A percentile compares a stretch with the other conserved stretches of the same genome.
These are phyloP conservation scores for Crassisporium funariophilum DNA, from an alignment of 768 basidiomycete genomes.

Conservation along the genomic window DNA sequence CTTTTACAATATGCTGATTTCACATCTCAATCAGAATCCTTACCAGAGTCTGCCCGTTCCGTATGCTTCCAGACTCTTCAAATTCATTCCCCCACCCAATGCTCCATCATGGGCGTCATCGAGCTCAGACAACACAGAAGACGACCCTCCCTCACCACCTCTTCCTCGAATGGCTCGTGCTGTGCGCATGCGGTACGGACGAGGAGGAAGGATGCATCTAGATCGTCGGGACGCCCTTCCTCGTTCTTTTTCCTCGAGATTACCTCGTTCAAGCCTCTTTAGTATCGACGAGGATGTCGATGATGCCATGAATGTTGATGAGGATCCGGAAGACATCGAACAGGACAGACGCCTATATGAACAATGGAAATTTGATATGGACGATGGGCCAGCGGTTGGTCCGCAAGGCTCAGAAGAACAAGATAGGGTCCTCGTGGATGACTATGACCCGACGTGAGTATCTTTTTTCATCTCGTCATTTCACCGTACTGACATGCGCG, in stretches of 20 bases:
- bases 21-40: conserved; percentile 48
- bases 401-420: conserved; percentile 68
- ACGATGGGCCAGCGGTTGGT: conserved; percentile 58
- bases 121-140: conserved; percentile 28
- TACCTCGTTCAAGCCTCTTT: conserved; percentile 31
- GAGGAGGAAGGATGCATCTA: conserved; percentile 76
- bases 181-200: conserved; percentile 76
- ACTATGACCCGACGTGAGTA: conserved; percentile 58
- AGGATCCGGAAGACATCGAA: conserved; percentile 42
- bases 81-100: conserved; percentile 49
- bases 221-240: conserved; percentile 60
- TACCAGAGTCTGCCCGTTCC: conserved; percentile 68
- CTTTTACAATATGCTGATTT: neutral
- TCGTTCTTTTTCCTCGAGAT: conserved; percentile 23
- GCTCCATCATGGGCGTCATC: conserved; percentile 31
- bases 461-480: conserved; percentile 6
- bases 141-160: conserved; percentile 29
- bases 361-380: conserved; percentile 70
- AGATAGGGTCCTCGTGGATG: conserved; percentile 70
- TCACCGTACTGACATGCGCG: conserved; percentile 8
- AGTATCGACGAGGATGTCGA: conserved; percentile 20
- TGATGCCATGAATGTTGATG: conserved; percentile 35
- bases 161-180: conserved; percentile 36
- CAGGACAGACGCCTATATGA: conserved; percentile 43
- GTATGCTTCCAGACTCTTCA: conserved; percentile 67